Conservation (phyloP, 2,329 filamentous ascomycete species). For the Escovopsis sp. region DNA sequence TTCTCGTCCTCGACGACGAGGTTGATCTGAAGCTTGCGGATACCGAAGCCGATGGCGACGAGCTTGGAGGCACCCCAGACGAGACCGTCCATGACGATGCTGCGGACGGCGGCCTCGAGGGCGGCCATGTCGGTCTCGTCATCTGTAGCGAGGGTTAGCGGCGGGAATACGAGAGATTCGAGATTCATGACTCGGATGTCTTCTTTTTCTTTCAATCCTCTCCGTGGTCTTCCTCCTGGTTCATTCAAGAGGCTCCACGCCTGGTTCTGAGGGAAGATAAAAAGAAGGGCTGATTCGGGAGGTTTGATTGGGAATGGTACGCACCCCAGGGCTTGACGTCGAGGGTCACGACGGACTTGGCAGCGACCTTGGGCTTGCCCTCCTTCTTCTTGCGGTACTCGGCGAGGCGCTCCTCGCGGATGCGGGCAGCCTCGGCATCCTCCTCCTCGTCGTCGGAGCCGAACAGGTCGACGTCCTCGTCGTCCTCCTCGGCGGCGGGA, state of each 20-base stretch:
- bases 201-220: too few relatives aligned
- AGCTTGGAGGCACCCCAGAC: constrained; percentile 90
- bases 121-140: constrained; percentile 86
- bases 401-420: constrained; percentile 79
- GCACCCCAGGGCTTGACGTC: constrained; percentile 99
- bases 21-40: constrained; percentile 99
- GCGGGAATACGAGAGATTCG: too few relatives aligned
- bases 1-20: constrained; percentile 96
- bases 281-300: not conserved
- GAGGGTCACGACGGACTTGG: constrained; percentile 91
- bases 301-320: constrained; percentile 19
- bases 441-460: constrained; percentile 89
- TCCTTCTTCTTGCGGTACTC: constrained; percentile 98
- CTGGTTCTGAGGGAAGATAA: too few relatives aligned
- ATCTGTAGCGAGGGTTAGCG: constrained; percentile 32
- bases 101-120: constrained; percentile 66
- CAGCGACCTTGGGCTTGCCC: constrained; percentile 74
- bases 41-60: constrained; percentile 85
- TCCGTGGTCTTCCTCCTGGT: too few relatives aligned
- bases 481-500: constrained; percentile 53
- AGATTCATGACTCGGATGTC: too few relatives aligned
- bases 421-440: constrained; percentile 67
- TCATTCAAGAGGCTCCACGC: too few relatives aligned
- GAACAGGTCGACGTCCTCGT: constrained; percentile 86
- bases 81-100: constrained; percentile 83